Evolutionary conservation across 73 alveolate genomes (phyloP).

Genomic region (Symbiodinium natans): DNA sequence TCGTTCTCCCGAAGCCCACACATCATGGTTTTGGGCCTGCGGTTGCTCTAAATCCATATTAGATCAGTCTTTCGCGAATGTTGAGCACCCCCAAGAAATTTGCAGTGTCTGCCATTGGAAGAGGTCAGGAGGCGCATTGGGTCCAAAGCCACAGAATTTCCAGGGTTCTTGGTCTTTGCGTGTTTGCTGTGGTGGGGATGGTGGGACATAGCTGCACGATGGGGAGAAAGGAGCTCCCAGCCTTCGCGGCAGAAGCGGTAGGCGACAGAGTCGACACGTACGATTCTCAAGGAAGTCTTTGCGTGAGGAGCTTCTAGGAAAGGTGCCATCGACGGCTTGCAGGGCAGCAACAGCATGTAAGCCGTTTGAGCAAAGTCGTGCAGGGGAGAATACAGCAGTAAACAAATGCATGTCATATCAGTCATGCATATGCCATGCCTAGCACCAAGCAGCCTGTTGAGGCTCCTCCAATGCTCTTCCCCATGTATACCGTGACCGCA

Average conservation of each 20-base stretch:
- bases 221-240: not conserved
- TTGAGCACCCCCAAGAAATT: not conserved
- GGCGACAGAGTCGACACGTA: not conserved
- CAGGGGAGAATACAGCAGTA: not conserved
- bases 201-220: not conserved
- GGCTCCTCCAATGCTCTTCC: constrained; percentile 19
- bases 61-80: not conserved
- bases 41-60: not conserved
- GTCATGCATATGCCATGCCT: not conserved
- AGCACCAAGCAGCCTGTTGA: constrained; percentile 9
- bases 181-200: constrained; percentile 3
- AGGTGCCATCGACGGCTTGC: constrained; percentile 12
- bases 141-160: not conserved
- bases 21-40: not conserved
- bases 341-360: not conserved
- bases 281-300: not conserved
- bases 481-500: not conserved
- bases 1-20: not conserved
- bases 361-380: not conserved
- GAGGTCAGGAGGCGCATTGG: constrained; percentile 4
- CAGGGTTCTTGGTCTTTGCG: not conserved
- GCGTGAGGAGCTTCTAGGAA: not conserved
- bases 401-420: not conserved
- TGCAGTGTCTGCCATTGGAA: not conserved
- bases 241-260: not conserved